phyloP scores from a whole-genome alignment of 2,329 filamentous ascomycete species.

The Pseudogymnoascus sp. region DNA sequence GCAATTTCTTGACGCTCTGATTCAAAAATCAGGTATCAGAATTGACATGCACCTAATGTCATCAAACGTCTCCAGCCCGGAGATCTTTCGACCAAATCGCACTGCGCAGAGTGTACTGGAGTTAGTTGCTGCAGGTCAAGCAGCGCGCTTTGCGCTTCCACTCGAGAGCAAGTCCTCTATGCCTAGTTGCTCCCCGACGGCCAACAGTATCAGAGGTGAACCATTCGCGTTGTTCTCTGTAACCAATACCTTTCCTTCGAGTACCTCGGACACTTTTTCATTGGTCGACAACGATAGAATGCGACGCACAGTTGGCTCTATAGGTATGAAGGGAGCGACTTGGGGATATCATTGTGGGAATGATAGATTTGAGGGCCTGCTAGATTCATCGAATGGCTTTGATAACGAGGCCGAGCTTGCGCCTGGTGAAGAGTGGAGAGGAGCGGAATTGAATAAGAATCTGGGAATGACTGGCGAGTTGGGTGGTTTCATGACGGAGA shows the following conservation, averaged over 20 bases:
- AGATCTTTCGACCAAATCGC: background rate
- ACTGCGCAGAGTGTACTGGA: background rate
- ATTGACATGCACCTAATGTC: background rate
- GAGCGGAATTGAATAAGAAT: background rate
- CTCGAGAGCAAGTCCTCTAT: background rate
- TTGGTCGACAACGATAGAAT: background rate
- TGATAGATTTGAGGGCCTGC: background rate
- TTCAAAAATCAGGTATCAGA: slow-evolving; percentile 69
- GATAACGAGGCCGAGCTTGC: background rate
- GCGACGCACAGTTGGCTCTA: background rate
- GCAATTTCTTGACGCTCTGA: slow-evolving; percentile 78
- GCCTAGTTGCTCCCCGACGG: background rate
- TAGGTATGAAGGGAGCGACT: background rate
- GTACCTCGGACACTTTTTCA: background rate
- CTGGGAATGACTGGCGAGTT: background rate
- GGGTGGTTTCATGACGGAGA: background rate
- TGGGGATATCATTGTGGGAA: background rate
- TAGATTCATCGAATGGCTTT: background rate
- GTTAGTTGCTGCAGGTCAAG: background rate
- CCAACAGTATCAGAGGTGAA: background rate
- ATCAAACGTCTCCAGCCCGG: background rate
- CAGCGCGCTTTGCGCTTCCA: background rate
- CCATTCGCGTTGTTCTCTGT: background rate
- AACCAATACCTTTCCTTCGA: background rate
- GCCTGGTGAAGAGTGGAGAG: background rate